A percentile compares a stretch with the other conserved stretches of the same genome.
phyloP scores from a whole-genome alignment of 768 basidiomycete genomes.

The Termitomyces sp. region DNA sequence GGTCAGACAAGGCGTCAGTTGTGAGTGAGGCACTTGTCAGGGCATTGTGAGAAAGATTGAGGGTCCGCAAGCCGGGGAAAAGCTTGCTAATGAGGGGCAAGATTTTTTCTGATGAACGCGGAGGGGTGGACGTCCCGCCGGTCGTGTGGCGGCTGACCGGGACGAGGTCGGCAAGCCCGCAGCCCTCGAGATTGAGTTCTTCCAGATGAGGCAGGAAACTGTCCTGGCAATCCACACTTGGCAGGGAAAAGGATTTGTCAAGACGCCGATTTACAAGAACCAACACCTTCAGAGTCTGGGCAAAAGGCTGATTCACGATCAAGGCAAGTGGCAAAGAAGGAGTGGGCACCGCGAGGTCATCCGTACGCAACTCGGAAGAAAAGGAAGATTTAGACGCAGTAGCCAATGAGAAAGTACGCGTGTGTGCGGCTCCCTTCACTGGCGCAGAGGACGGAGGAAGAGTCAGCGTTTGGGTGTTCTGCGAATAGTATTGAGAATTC shows the following conservation, averaged over 20 bases:
- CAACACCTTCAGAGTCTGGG: constrained; percentile 52
- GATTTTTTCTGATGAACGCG: constrained; percentile 46
- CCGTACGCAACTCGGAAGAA: constrained; percentile 14
- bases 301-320: constrained; percentile 56
- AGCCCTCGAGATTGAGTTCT: constrained; percentile 71
- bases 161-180: constrained; percentile 59
- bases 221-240: constrained; percentile 26
- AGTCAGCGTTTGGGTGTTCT: constrained; percentile 50
- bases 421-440: constrained; percentile 43
- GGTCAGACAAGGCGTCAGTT: constrained; percentile 36
- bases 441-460: constrained; percentile 60
- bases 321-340: constrained; percentile 63
- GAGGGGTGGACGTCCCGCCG: constrained; percentile 29
- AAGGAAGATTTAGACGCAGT: constrained; percentile 22
- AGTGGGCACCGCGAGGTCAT: constrained; percentile 54
- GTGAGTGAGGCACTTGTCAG: constrained; percentile 51
- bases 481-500: constrained; percentile 56
- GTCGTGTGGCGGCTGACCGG: constrained; percentile 33
- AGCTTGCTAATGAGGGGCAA: constrained; percentile 55
- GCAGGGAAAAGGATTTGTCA: constrained; percentile 60
- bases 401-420: constrained; percentile 57
- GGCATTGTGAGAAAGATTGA: constrained; percentile 74
- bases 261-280: constrained; percentile 59
- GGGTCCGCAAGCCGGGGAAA: constrained; percentile 64
- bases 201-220: constrained; percentile 60